Evolutionary conservation across 2,329 filamentous ascomycete species (phyloP).

Genomic region (Pseudocercospora pini-densiflorae): DNA sequence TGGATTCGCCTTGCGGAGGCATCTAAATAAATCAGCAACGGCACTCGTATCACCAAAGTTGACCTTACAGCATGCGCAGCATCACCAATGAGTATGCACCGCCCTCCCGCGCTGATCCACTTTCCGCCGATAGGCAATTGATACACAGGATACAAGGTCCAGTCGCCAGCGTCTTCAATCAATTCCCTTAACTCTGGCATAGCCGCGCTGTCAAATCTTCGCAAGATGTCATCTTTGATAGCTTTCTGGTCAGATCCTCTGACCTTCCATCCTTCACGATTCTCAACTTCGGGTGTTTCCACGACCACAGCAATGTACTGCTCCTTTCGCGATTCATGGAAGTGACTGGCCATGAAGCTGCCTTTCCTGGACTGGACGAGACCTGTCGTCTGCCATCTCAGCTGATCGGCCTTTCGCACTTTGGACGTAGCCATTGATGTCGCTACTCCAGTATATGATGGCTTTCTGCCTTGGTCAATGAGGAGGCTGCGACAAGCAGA

Average conservation of each 20-base stretch:
- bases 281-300: conserved; percentile 41
- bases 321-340: conserved; percentile 41
- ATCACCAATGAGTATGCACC: conserved; percentile 51
- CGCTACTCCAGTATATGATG: conserved; percentile 49
- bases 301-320: conserved; percentile 49
- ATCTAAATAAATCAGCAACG: conserved; percentile 41
- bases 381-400: conserved; percentile 47
- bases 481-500: conserved; percentile 59
- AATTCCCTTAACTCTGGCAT: conserved; percentile 46
- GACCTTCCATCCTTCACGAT: conserved; percentile 42
- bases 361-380: conserved; percentile 45
- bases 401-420: conserved; percentile 29
- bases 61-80: conserved; percentile 51
- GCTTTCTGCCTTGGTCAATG: conserved; percentile 39
- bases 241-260: conserved; percentile 42
- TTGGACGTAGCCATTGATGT: conserved; percentile 44
- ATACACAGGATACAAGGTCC: conserved; percentile 53
- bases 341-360: conserved; percentile 48
- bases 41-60: not conserved
- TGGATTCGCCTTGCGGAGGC: conserved; percentile 53
- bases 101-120: conserved; percentile 44
- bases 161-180: conserved; percentile 41
- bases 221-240: conserved; percentile 42
- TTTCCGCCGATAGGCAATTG: conserved; percentile 44
- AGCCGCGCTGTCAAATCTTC: conserved; percentile 42